Conservation (phyloP, 2,329 filamentous ascomycete species). For the Xylariomycetidae sp. region DNA sequence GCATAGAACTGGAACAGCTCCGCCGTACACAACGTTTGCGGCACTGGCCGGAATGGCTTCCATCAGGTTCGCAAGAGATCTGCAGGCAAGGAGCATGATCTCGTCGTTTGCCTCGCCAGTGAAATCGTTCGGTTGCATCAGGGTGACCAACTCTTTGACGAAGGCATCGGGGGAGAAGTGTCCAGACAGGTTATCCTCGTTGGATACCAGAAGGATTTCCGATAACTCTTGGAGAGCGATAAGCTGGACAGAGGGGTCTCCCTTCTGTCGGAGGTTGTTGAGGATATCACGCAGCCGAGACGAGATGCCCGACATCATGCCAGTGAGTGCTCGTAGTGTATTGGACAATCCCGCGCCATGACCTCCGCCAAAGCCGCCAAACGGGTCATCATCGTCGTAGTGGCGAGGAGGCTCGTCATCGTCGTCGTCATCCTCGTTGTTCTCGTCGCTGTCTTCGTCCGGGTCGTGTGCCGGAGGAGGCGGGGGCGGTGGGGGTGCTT, state of each 20-base stretch:
- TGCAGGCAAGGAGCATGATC: conserved; percentile 93
- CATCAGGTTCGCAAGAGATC: conserved; percentile 95
- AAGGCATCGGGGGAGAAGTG: conserved; percentile 93
- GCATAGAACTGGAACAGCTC: conserved; percentile 88
- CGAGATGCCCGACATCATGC: conserved; percentile 85
- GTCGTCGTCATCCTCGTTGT: conserved; percentile 47
- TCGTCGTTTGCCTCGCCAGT: conserved; percentile 84
- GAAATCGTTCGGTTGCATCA: conserved; percentile 89
- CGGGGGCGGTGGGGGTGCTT: conserved; percentile 36
- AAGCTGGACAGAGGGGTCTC: conserved; percentile 80
- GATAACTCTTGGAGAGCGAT: conserved; percentile 91
- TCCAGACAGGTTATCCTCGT: conserved; percentile 91
- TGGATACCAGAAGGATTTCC: conserved; percentile 87
- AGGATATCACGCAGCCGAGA: conserved; percentile 73
- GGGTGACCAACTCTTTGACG: conserved; percentile 83
- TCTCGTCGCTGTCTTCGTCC: conserved; percentile 34
- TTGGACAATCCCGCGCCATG: conserved; percentile 63
- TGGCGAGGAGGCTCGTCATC: conserved; percentile 43
- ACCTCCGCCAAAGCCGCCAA: conserved; percentile 62
- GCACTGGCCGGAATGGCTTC: conserved; percentile 90
- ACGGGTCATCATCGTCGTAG: conserved; percentile 61
- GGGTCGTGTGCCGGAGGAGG: conserved; percentile 33
- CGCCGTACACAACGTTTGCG: conserved; percentile 94
- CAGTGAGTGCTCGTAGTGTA: conserved; percentile 79
- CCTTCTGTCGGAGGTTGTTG: conserved; percentile 70